phyloP scores from a whole-genome alignment of 176 grass and related monocot species.

The Lolium rigidum region DNA sequence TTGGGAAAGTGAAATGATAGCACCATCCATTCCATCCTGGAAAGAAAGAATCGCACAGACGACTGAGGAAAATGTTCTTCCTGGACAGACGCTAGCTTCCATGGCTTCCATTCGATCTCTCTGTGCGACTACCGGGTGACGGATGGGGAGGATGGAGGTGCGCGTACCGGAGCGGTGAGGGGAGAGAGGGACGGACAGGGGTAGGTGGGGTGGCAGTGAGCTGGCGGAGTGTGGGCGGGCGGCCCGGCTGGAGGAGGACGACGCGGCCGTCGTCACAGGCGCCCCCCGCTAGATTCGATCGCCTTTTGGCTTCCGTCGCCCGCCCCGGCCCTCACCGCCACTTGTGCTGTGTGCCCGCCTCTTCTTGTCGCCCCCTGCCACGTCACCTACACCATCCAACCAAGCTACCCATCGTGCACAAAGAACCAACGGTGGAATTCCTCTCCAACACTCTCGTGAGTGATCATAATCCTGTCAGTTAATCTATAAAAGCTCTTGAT shows the following conservation, averaged over 20 bases:
- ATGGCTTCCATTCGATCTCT: background rate
- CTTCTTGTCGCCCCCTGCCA: conserved; percentile 41
- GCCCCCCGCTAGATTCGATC: conserved; percentile 50
- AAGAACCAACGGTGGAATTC: background rate
- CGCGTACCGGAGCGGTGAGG: conserved; percentile 44
- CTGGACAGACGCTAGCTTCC: background rate
- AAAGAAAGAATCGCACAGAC: conserved; percentile 36
- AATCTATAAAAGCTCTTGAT: too few relatives aligned
- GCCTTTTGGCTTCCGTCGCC: conserved; percentile 30
- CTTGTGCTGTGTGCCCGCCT: conserved; percentile 11
- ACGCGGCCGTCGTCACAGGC: conserved; percentile 39
- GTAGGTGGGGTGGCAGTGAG: conserved; percentile 50
- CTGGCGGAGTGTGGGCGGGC: conserved; percentile 32
- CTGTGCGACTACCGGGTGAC: background rate
- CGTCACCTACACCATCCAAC: background rate
- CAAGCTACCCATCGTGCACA: too few relatives aligned
- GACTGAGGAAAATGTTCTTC: too few relatives aligned
- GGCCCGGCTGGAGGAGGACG: background rate
- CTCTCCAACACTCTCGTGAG: too few relatives aligned
- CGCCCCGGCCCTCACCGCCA: background rate
- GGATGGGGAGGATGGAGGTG: background rate
- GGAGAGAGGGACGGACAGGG: background rate
- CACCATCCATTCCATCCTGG: background rate
- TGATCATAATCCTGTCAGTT: too few relatives aligned
- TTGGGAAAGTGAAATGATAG: conserved; percentile 41